Percentiles rank a stretch among this genome's conserved stretches.
phyloP scores from a whole-genome alignment of 2,329 filamentous ascomycete species.

The Talaromyces sp. region DNA sequence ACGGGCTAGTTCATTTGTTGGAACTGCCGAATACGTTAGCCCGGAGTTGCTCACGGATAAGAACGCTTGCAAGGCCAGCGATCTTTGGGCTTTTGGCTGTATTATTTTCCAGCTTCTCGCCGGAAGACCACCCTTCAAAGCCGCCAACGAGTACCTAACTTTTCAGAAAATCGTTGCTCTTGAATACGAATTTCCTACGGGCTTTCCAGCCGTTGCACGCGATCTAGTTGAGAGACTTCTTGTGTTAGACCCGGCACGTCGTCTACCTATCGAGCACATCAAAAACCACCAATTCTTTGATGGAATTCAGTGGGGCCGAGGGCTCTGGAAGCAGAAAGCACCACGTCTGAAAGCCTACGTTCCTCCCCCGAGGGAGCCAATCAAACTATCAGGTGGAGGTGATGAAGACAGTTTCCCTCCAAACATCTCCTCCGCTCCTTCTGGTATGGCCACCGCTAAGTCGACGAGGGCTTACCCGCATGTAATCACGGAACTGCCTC shows the following conservation, averaged over 20 bases:
- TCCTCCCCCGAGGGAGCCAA: conserved; percentile 72
- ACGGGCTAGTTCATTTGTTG: conserved; percentile 89
- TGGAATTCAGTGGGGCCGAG: conserved; percentile 76
- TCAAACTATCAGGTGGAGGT: conserved; percentile 63
- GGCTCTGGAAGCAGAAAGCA: conserved; percentile 84
- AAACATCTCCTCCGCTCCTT: conserved; percentile 39
- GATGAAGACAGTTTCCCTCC: conserved; percentile 41
- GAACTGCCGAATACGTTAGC: conserved; percentile 96
- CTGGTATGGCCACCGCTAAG: conserved; percentile 38
- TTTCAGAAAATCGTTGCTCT: conserved; percentile 97
- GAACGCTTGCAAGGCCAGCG: conserved; percentile 94
- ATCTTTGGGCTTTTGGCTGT: conserved; percentile 97
- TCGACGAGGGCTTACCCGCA: conserved; percentile 63
- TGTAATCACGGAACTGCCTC: conserved; percentile 90
- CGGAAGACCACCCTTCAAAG: conserved; percentile 97
- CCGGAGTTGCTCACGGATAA: conserved; percentile 96
- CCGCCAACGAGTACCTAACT: conserved; percentile 89
- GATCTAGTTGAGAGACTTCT: conserved; percentile 88
- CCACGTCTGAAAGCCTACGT: conserved; percentile 81
- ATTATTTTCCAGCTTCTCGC: conserved; percentile 94
- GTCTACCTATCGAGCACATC: conserved; percentile 90
- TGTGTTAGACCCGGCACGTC: conserved; percentile 78
- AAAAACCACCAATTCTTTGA: conserved; percentile 96
- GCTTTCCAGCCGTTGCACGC: conserved; percentile 79
- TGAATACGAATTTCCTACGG: conserved; percentile 87